Evolutionary conservation across 2,329 filamentous ascomycete genomes (phyloP), one percentile per base, ranked within the genome.

Genomic region (Calonectria fujianensis): DNA sequence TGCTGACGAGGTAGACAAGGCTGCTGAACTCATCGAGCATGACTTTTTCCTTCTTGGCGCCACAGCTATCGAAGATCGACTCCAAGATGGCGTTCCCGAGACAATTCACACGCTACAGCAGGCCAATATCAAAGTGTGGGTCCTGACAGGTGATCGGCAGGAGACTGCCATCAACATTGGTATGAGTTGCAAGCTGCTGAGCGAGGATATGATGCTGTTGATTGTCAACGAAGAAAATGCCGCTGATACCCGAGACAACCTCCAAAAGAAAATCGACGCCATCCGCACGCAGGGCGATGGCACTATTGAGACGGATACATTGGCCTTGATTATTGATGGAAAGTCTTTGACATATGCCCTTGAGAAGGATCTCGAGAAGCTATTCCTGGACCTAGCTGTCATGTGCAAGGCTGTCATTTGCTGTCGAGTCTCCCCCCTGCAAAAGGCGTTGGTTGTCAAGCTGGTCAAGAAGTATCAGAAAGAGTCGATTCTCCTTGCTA

Each of bases 91-190:
- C 69, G 97, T 99, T 20, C 97, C 97, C 2, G 97, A 99, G 85
- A 99, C 97, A 0, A 99, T 99, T 73, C 96, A 98, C 84, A 99
- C 97, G 0, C 89, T 99, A 35, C 97, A 99, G 85, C 95, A 96
- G 77, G 97, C 97, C 31, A 96, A 96, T 69, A 98, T 99, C 89
- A 99, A 99, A 86, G 94, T 99, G 70, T 99, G 97, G 97, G 97
- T 99, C 27, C 86, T 99, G 85, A 99, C 97, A 50, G 97, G 97
- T 80, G 97, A 99, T 88, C 92, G 97, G 81, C 97, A 99, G 86
- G 97, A 99, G 86, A 99, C 97, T 35, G 97, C 97, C 72, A 99
- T 99, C 90, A 99, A 99, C 85, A 99, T 99, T 79, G 97, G 97
- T 77, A 99, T 99, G 97, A 98, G 96, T 84, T 99, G 97, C 87